Evolutionary conservation across 2,329 filamentous ascomycete genomes (phyloP).

Genomic region (Colletotrichum plurivorum): DNA sequence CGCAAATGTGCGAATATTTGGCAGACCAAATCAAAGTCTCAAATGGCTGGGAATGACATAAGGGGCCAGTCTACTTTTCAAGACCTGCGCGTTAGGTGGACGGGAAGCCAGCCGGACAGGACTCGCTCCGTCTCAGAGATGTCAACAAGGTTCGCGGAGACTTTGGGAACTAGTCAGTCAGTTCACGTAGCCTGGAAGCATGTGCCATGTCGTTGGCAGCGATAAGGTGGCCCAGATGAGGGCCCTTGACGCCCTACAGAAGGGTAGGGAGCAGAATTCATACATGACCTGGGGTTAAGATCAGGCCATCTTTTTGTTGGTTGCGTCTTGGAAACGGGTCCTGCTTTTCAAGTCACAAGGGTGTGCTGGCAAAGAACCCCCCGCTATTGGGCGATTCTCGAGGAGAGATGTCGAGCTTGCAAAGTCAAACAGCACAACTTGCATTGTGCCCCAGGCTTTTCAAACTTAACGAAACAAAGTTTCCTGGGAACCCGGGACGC

Average conservation of each 20-base stretch:
- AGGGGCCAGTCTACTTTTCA: constrained; percentile 5
- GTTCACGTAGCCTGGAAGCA: not conserved
- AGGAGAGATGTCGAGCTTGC: not conserved
- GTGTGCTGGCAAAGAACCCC: not conserved
- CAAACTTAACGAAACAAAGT: too few species aligned
- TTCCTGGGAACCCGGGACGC: too few species aligned
- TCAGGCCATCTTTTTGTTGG: not conserved
- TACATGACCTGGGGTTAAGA: not conserved
- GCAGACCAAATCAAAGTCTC: too few species aligned
- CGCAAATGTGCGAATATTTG: not conserved
- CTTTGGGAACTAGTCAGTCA: constrained; percentile 14
- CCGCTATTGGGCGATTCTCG: not conserved
- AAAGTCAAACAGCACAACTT: too few species aligned
- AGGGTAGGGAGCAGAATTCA: not conserved
- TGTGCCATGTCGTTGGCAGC: not conserved
- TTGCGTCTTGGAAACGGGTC: not conserved
- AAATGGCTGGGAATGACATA: not conserved
- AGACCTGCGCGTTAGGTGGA: not conserved
- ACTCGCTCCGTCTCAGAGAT: not conserved
- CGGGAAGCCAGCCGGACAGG: not conserved
- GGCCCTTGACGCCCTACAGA: not conserved
- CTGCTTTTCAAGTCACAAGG: not conserved
- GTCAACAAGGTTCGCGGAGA: not conserved
- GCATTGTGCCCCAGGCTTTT: too few species aligned
- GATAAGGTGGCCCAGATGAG: too few species aligned